Evolutionary conservation across 345 rosid genomes (phyloP), one percentile per base, ranked within the genome.

Genomic region (Populus deltoides): DNA sequence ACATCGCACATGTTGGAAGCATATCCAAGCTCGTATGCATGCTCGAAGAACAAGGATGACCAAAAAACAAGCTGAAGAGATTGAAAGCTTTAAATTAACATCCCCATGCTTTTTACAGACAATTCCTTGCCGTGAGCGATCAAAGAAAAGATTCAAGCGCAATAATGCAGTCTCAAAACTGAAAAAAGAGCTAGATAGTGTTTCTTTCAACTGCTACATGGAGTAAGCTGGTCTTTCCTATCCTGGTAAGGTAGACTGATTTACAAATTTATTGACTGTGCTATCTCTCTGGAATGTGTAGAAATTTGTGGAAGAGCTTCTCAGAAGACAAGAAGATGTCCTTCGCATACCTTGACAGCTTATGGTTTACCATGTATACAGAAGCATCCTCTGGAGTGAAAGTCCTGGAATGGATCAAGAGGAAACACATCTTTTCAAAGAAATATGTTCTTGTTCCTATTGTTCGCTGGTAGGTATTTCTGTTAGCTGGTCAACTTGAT

Each of bases 381-480:
- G 79, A 78, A 16, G 76, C 81, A 39, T 74, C 72, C 51, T 78
- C 38, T 61, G 78, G 78, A 70, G 81, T 51, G 67, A 82, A 66
- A 70, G 88, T 89, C 72, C 77, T 89, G 70, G 35, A 82, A 31
- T 90, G 91, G 88, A 80, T 92, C 66, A 89, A 87, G 87, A 70
- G 70, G 66, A 86, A 83, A 80, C 73, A 85, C 31, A 89, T 90
- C 47, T 90, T 92, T 80, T 80, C 84, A 0, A 89, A 87, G 81
- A 83, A 83, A 85, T 92, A 87, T 68, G 97, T 90, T 62, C 71
- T 92, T 74, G 88, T 90, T 85, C 97, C 93, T 8, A 84, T 92
- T 17, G 93, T 90, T 78, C 79, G 77, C 79, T 90, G 97, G 97
- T 90, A 49, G 36, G 84, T 67, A 3, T 29, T 33, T 70, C 35